Percentiles rank a stretch among this genome's conserved stretches.
These are phyloP conservation scores for Trametes coccinea DNA, from an alignment of 768 basidiomycete species.

Conservation along the genomic window DNA sequence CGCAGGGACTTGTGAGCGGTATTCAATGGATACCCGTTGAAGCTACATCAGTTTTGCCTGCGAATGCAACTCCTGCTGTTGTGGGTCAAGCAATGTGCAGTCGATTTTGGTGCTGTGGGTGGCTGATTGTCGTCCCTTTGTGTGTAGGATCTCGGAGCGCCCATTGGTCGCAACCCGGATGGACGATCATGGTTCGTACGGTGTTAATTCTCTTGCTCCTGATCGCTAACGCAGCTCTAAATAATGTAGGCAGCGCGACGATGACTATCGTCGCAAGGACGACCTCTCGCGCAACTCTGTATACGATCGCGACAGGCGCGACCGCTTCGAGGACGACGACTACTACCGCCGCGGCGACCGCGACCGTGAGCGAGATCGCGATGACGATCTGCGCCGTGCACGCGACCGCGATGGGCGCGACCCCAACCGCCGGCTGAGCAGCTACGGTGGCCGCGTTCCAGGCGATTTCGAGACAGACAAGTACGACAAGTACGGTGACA, in stretches of 20 bases:
- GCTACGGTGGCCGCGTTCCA: slow-evolving; percentile 20
- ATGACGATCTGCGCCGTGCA: slow-evolving; percentile 49
- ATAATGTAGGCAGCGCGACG: slow-evolving; percentile 27
- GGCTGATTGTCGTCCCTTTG: neutral
- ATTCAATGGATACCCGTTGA: slow-evolving; percentile 72
- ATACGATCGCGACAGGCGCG: slow-evolving; percentile 21
- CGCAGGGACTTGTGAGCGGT: slow-evolving; percentile 65
- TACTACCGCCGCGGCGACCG: slow-evolving; percentile 37
- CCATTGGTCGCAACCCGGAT: slow-evolving; percentile 42
- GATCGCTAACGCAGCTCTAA: too few species aligned
- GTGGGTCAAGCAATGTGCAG: slow-evolving; percentile 36
- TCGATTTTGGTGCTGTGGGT: neutral
- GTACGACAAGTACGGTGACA: slow-evolving; percentile 22
- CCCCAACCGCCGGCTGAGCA: slow-evolving; percentile 19
- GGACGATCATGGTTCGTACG: too few species aligned
- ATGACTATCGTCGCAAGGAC: slow-evolving; percentile 52
- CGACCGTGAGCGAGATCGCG: slow-evolving; percentile 26
- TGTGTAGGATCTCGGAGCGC: slow-evolving; percentile 56
- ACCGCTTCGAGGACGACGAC: slow-evolving; percentile 30
- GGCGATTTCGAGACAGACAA: slow-evolving; percentile 1
- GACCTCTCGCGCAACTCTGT: slow-evolving; percentile 34
- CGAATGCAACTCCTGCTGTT: slow-evolving; percentile 59
- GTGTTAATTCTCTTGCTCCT: too few species aligned
- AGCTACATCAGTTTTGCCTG: slow-evolving; percentile 58
- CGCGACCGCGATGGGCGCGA: slow-evolving; percentile 54